phyloP scores from a whole-genome alignment of 1,139 yeast genomes.

The Yamadazyma triangularis region DNA sequence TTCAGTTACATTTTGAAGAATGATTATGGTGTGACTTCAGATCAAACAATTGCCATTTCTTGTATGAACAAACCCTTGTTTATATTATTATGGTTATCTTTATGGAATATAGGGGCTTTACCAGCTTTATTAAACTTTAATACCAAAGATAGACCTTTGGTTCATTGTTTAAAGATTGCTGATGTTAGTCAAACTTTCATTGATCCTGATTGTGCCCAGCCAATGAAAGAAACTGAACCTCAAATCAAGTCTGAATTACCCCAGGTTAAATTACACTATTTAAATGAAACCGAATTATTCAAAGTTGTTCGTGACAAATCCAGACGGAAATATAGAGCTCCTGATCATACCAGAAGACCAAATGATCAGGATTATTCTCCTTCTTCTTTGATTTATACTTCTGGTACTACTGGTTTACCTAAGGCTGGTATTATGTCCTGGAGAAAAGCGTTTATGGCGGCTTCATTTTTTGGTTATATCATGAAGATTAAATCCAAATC shows the following conservation, averaged over 20 bases:
- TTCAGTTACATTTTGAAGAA: conserved; percentile 60
- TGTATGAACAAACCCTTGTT: conserved; percentile 83
- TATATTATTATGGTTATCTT: conserved; percentile 73
- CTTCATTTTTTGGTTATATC: conserved; percentile 64
- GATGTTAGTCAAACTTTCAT: conserved; percentile 62
- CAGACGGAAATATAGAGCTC: conserved; percentile 51
- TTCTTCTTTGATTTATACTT: conserved; percentile 77
- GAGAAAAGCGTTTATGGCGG: conserved; percentile 75
- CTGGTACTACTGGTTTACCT: conserved; percentile 95
- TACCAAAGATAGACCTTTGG: conserved; percentile 65
- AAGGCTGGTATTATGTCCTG: conserved; percentile 94
- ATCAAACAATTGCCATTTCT: conserved; percentile 72
- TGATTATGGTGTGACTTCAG: conserved; percentile 60
- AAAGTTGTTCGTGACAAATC: conserved; percentile 40
- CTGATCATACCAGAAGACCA: conserved; percentile 53
- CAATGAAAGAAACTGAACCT: conserved; percentile 51
- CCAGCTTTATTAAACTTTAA: conserved; percentile 89
- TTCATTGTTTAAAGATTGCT: conserved; percentile 76
- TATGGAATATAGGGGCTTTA: conserved; percentile 88
- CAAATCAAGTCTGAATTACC: conserved; percentile 42
- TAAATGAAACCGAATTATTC: conserved; percentile 51
- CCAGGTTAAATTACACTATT: conserved; percentile 42
- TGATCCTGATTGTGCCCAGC: conserved; percentile 63
- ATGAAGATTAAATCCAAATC: conserved; percentile 55
- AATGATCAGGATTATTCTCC: conserved; percentile 56